Base-by-base conservation (phyloP, 805 yeast species). In the Yarrowia phangngaensis region DNA sequence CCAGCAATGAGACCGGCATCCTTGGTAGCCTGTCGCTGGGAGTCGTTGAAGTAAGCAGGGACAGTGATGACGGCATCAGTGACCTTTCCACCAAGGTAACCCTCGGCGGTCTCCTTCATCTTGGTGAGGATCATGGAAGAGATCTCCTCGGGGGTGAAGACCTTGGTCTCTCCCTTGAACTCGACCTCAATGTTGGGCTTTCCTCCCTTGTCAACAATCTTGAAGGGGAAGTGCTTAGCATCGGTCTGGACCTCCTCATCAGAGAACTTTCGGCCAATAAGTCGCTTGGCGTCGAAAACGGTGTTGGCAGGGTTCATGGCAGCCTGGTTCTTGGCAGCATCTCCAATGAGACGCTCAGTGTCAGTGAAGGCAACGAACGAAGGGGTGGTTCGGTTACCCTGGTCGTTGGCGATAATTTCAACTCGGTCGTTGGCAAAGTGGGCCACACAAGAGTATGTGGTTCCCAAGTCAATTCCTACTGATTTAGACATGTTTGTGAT, bases 401-500 rank as follows among this genome's bases (percentile, higher is more conserved):
- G 97, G 69, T 89, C 96, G 65, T 89, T 89, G 61, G 97, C 96
- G 63, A 89, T 80, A 64, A 89, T 89, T 64, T 90, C 97, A 53
- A 89, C 97, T 62, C 95, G 75, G 65, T 85, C 94, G 61, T 84
- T 83, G 43, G 82, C 67, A 67, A 76, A 80, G 69, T 78, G 88
- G 62, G 95, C 97, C 55, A 90, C 97, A 79, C 97, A 89, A n/a
- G 96, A 89, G 78, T 89, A 89, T 6, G 97, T 89, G 56, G 97
- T 89, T 66, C 97, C 96, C 75, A 88, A 82, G 77, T 87, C 95
- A 71, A 87, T 87, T 71, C 95, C 88, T 41, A 58, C 70, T 63
- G 80, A 78, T 65, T 70, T 74, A 51, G 75, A 69, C 79, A 74
- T 74, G 28, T 49, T 65, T 40, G 48, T 29, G 11, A 29, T 15